These are phyloP conservation scores for Trichophyton equinum DNA, from an alignment of 2,329 filamentous ascomycete genomes.

Conservation along the genomic window DNA sequence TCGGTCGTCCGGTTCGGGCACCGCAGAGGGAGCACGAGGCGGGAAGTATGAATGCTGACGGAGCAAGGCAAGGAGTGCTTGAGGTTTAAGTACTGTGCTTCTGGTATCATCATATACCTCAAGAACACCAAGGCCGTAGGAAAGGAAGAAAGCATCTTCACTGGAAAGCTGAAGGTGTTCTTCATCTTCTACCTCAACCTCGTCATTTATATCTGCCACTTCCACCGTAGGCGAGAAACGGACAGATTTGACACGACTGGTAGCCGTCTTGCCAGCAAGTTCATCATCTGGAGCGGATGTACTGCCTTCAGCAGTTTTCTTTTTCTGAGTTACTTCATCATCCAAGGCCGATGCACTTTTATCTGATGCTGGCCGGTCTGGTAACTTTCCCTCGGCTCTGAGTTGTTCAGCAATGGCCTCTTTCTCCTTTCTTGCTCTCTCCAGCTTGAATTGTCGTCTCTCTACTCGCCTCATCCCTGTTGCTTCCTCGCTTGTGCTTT, in stretches of 20 bases:
- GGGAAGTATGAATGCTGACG: slow-evolving; percentile 60
- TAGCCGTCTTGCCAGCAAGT: background rate
- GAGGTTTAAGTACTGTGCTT: slow-evolving; percentile 36
- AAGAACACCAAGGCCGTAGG: slow-evolving; percentile 66
- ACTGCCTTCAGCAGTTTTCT: background rate
- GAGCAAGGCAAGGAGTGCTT: slow-evolving; percentile 53
- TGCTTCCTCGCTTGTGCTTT: slow-evolving; percentile 66
- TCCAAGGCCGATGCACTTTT: background rate
- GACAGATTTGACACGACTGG: slow-evolving; percentile 45
- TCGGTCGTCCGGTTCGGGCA: slow-evolving; percentile 59
- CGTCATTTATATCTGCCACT: slow-evolving; percentile 40
- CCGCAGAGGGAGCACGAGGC: slow-evolving; percentile 32
- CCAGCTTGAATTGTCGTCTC: slow-evolving; percentile 73
- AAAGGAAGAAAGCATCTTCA: slow-evolving; percentile 85
- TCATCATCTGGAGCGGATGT: background rate
- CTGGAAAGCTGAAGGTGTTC: slow-evolving; percentile 87
- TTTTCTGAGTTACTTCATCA: background rate
- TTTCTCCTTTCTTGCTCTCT: slow-evolving; percentile 75
- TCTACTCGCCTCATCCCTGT: slow-evolving; percentile 68
- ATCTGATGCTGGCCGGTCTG: background rate
- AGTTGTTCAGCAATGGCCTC: slow-evolving; percentile 67
- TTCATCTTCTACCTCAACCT: slow-evolving; percentile 35
- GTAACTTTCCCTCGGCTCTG: slow-evolving; percentile 35
- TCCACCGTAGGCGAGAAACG: slow-evolving; percentile 57
- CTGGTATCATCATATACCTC: slow-evolving; percentile 37